Evolutionary conservation across 345 rosid genomes (phyloP), one percentile per base, ranked within the genome.

Genomic region (Fremontodendron californicum): DNA sequence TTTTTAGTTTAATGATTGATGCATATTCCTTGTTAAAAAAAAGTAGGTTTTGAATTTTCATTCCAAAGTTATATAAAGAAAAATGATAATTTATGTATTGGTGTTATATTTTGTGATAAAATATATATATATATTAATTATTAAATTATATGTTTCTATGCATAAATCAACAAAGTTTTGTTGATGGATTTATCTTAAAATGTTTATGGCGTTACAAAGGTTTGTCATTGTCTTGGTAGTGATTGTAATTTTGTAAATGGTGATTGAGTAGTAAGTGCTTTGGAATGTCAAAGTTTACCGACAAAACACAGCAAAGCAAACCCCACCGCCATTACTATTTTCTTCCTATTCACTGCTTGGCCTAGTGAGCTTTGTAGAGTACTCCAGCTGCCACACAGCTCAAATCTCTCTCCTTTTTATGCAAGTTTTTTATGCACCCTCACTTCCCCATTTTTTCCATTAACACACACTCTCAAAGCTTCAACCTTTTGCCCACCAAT

Each of bases 311-410:
- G 9, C 37, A 19, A 49, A 48, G 15, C 39, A 51, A 71, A n/a
- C 3, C 27, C 61, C 46, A 71, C 63, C 63, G 0, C 61, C 46
- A 51, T 33, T 29, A 19, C 29, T 19, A 1, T 13, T 6, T 8
- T 40, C 43, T 49, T 49, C 27, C 51, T 16, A 48, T 19, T 35
- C 19, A n/a, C 29, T 52, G 48, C 61, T 72, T 33, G 57, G 29
- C 29, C 61, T 33, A 18, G 15, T 29, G 9, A 29, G 46, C 25
- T 18, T 16, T 19, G 9, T 16, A 21, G 9, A 9, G 23, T 16
- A 11, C 12, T 27, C 27, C 74, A 67, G 76, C 83, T 78, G 81
- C 79, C 81, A 80, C 84, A 83, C 77, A 74, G 35, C 27, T 37
- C 74, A 76, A 67, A 49, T 76, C 71, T 75, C 63, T 75, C 70